A percentile compares a stretch with the other conserved stretches of the same genome.
Conservation (phyloP, 768 basidiomycete genomes). For the Lyophyllum semitale region DNA sequence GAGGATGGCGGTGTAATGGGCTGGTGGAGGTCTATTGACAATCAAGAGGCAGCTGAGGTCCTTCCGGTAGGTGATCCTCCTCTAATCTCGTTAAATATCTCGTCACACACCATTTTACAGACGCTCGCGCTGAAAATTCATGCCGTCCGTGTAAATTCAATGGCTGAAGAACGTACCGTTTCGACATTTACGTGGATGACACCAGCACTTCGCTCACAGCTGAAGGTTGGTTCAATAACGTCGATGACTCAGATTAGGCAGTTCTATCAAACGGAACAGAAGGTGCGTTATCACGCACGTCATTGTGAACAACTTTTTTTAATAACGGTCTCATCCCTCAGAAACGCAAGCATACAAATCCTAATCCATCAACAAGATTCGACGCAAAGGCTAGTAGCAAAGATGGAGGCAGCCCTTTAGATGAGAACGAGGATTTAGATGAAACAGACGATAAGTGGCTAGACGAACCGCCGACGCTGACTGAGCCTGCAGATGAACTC, state of each 20-base stretch:
- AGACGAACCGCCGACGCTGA: background rate
- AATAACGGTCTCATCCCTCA: background rate
- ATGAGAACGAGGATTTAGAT: background rate
- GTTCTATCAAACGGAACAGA: constrained; percentile 17
- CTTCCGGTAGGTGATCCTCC: constrained; percentile 22
- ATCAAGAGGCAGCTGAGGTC: constrained; percentile 18
- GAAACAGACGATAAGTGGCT: constrained; percentile 2
- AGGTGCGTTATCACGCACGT: constrained; percentile 1
- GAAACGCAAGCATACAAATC: background rate
- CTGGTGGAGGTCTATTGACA: background rate
- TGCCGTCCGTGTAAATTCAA: constrained; percentile 29
- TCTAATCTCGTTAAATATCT: background rate
- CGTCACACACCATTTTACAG: constrained; percentile 4
- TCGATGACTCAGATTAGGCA: constrained; percentile 21
- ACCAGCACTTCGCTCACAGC: constrained; percentile 8
- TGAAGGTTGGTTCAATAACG: constrained; percentile 8
- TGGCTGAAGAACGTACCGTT: constrained; percentile 32
- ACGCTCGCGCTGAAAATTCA: constrained; percentile 25
- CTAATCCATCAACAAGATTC: background rate
- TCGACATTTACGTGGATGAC: constrained; percentile 40
- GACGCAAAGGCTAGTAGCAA: background rate
- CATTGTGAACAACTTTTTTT: background rate
- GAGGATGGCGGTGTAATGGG: background rate
- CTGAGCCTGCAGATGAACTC: background rate
- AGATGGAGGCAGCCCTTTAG: background rate